phyloP scores from a whole-genome alignment of 257 asterid species.

The Nicotiana noctiflora region DNA sequence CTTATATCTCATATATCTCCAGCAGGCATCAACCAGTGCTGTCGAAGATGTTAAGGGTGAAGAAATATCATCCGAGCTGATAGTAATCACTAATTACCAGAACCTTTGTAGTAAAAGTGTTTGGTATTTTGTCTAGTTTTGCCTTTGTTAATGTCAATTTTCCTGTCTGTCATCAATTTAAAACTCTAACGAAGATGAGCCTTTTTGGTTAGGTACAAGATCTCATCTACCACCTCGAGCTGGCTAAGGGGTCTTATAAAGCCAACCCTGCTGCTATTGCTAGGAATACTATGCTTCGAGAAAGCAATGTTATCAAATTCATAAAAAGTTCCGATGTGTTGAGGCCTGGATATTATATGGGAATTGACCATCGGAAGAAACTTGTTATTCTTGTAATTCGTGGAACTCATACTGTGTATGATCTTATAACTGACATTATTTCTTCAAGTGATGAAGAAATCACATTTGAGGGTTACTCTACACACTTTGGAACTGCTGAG shows the following conservation, averaged over 20 bases:
- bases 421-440: conserved; percentile 74
- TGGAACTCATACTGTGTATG: conserved; percentile 87
- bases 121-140: not conserved
- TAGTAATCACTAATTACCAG: conserved; percentile 33
- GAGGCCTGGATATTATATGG: conserved; percentile 92
- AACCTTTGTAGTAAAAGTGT: not conserved
- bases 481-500: conserved; percentile 93
- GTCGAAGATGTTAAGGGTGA: conserved; percentile 74
- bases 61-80: conserved; percentile 58
- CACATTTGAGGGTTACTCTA: conserved; percentile 69
- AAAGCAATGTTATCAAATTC: conserved; percentile 66
- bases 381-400: conserved; percentile 85
- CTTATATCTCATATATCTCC: conserved; percentile 80
- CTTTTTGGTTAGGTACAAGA: conserved; percentile 59
- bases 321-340: conserved; percentile 59
- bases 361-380: conserved; percentile 62
- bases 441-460: conserved; percentile 80
- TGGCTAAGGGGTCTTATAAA: conserved; percentile 84
- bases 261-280: conserved; percentile 61
- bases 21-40: conserved; percentile 59
- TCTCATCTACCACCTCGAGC: conserved; percentile 76
- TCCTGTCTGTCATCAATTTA: not conserved
- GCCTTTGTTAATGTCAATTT: not conserved
- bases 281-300: conserved; percentile 79
- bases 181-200: not conserved